These are phyloP conservation scores for Microcera coccophila DNA, from an alignment of 2,329 filamentous ascomycete species.

Conservation along the genomic window DNA sequence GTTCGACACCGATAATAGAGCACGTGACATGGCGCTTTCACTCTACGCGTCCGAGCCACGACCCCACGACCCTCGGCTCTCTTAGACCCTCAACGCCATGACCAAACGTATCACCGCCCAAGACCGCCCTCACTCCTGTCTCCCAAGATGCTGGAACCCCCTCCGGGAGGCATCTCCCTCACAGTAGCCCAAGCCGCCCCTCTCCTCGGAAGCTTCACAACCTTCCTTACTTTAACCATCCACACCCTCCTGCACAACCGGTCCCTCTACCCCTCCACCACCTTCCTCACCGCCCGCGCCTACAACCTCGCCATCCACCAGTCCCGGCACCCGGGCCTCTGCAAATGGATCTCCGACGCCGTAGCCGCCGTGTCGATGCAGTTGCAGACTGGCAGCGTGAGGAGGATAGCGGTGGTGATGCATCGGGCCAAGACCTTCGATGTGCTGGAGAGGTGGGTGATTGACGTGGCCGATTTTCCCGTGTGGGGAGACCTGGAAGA, in stretches of 20 bases:
- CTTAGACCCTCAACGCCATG: constrained; percentile 6
- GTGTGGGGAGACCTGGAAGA: constrained; percentile 16
- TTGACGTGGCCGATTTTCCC: constrained; percentile 54
- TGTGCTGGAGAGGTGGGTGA: constrained; percentile 60
- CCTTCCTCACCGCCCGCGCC: constrained; percentile 75
- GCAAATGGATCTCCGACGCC: constrained; percentile 80
- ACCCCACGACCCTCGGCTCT: not conserved
- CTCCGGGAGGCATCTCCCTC: constrained; percentile 21
- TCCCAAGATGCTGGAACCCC: not conserved
- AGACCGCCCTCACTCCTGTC: not conserved
- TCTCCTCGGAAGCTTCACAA: constrained; percentile 66
- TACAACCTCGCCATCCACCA: constrained; percentile 84
- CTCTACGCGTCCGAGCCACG: constrained; percentile 20
- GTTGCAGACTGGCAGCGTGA: constrained; percentile 54
- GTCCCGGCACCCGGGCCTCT: constrained; percentile 80
- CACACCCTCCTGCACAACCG: constrained; percentile 86
- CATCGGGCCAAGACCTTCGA: constrained; percentile 36
- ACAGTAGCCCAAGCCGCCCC: constrained; percentile 32
- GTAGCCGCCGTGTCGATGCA: constrained; percentile 67
- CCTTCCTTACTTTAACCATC: constrained; percentile 76
- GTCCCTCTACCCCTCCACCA: constrained; percentile 68
- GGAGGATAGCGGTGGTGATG: constrained; percentile 47
- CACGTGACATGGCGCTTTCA: constrained; percentile 26
- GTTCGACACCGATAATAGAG: too few relatives aligned
- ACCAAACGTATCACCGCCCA: not conserved